A percentile compares a stretch with the other conserved stretches of the same genome.
Conservation (phyloP, 805 yeast genomes). For the Candida dajiaensis region DNA sequence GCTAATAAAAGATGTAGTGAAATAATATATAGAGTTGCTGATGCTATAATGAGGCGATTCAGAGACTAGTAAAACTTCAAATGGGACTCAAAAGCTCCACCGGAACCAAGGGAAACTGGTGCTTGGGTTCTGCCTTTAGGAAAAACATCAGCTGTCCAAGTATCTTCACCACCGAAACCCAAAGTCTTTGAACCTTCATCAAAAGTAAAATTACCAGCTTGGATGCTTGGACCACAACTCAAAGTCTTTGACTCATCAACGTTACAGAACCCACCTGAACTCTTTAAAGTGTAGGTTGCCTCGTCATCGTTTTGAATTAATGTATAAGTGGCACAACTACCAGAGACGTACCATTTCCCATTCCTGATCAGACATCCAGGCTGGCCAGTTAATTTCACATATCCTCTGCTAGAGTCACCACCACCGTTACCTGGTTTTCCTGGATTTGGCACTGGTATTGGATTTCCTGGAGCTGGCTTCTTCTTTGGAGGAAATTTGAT, state of each 20-base stretch:
- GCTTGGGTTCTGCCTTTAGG: constrained; percentile 8
- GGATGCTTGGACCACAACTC: constrained; percentile 49
- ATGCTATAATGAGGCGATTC: no score
- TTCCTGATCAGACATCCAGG: constrained; percentile 76
- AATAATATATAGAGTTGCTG: no score
- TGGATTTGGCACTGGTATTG: constrained; percentile 19
- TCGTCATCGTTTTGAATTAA: constrained; percentile 23
- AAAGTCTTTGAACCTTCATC: constrained; percentile 8
- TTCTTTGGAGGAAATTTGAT: constrained; percentile 53
- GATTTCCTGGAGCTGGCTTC: constrained; percentile 17
- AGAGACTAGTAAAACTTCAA: constrained; percentile 2
- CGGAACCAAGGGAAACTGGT: constrained; percentile 2
- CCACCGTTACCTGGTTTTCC: constrained; percentile 8
- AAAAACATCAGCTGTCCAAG: constrained; percentile 10
- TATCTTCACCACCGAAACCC: constrained; percentile 6
- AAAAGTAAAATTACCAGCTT: constrained; percentile 29
- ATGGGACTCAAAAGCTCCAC: constrained; percentile 7
- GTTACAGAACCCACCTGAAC: constrained; percentile 74
- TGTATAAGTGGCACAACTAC: constrained; percentile 79
- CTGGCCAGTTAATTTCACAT: constrained; percentile 42
- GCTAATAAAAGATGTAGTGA: no score
- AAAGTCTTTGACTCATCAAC: constrained; percentile 26
- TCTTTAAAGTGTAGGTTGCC: constrained; percentile 49
- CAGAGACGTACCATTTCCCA: constrained; percentile 77
- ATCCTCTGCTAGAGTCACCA: constrained; percentile 33